These are phyloP conservation scores for Penicillium sp. DNA, from an alignment of 2,329 filamentous ascomycete species.

Conservation along the genomic window DNA sequence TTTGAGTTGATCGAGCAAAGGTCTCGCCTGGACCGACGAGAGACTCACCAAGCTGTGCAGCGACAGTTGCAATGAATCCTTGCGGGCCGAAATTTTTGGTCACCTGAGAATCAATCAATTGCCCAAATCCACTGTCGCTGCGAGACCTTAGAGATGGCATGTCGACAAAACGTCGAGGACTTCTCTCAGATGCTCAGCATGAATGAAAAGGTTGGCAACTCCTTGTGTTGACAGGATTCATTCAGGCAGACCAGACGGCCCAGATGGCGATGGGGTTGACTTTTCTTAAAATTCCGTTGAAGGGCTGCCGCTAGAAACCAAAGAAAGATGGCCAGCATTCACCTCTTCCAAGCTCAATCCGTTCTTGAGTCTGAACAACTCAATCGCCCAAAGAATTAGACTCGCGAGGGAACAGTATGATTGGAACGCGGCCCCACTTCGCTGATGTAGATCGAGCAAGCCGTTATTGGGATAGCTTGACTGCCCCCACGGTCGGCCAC, in stretches of 20 bases:
- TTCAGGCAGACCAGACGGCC: too few species aligned
- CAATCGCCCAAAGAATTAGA: neutral
- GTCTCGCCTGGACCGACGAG: neutral
- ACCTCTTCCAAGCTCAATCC: neutral
- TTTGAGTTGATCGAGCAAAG: neutral
- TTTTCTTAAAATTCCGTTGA: too few species aligned
- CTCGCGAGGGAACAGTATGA: constrained; percentile 3
- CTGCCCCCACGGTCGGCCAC: constrained; percentile 8
- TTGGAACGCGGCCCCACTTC: constrained; percentile 2
- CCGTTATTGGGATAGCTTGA: constrained; percentile 6
- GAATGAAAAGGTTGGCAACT: neutral
- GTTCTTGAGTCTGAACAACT: neutral
- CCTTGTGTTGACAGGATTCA: too few species aligned
- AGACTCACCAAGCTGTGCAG: neutral
- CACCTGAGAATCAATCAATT: neutral
- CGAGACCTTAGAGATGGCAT: constrained; percentile 14
- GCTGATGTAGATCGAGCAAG: constrained; percentile 1
- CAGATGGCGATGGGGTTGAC: too few species aligned
- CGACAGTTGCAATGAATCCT: neutral
- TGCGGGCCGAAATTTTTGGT: neutral
- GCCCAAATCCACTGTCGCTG: neutral
- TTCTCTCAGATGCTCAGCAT: constrained; percentile 5
- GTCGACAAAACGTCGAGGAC: constrained; percentile 2
- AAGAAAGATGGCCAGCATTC: neutral
- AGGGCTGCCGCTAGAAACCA: neutral